Percentiles rank a stretch among this genome's conserved stretches.
These are phyloP conservation scores for Zygosaccharomyces pseudobailii DNA, from an alignment of 1,139 yeast genomes.

Conservation along the genomic window DNA sequence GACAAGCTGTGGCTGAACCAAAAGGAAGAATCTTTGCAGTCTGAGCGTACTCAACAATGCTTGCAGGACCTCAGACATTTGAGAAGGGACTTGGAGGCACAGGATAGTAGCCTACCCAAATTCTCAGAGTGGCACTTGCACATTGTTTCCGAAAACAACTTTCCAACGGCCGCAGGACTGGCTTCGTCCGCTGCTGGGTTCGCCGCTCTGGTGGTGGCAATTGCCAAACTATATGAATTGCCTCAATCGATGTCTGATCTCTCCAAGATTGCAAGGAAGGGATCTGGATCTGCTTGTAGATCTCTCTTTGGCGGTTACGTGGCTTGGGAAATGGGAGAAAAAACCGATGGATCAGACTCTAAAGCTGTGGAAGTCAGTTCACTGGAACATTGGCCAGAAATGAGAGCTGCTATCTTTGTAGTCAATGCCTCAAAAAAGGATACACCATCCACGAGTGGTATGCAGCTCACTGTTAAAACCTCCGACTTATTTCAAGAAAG, in stretches of 20 bases:
- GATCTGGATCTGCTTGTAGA: conserved; percentile 97
- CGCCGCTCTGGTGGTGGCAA: conserved; percentile 87
- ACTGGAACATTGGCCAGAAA: conserved; percentile 79
- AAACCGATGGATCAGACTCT: conserved; percentile 75
- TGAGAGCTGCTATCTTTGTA: conserved; percentile 88
- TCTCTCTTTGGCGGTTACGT: conserved; percentile 96
- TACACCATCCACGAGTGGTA: conserved; percentile 90
- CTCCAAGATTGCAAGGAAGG: conserved; percentile 92
- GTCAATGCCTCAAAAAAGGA: conserved; percentile 92
- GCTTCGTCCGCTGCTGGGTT: conserved; percentile 98
- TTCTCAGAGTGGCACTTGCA: conserved; percentile 64
- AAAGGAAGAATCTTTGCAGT: conserved; percentile 54
- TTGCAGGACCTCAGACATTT: conserved; percentile 66
- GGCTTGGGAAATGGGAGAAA: conserved; percentile 95
- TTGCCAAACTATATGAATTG: conserved; percentile 74
- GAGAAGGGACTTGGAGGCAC: conserved; percentile 52
- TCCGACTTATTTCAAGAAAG: conserved; percentile 82
- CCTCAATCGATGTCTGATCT: conserved; percentile 80
- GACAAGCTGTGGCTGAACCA: conserved; percentile 88
- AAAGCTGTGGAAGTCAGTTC: conserved; percentile 91
- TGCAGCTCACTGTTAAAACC: conserved; percentile 90
- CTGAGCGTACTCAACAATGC: conserved; percentile 77
- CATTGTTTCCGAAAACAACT: conserved; percentile 89
- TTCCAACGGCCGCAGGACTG: conserved; percentile 98
- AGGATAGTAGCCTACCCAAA: conserved; percentile 50